These are phyloP conservation scores for Melanomma pulvis-pyrius DNA, from an alignment of 495 filamentous ascomycete species.

Conservation along the genomic window DNA sequence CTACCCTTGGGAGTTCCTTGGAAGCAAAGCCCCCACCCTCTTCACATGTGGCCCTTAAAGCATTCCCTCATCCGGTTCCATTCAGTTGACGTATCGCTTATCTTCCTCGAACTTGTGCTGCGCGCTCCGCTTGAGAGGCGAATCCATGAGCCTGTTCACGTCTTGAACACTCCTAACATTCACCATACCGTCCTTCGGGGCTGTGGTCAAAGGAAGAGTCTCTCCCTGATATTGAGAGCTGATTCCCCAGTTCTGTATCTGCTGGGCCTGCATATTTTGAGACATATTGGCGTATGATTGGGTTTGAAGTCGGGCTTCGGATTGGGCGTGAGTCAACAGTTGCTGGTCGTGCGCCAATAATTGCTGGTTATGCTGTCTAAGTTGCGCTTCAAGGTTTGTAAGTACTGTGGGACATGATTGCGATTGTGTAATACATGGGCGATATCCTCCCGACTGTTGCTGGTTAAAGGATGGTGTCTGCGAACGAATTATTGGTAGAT, in stretches of 20 bases:
- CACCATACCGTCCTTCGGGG: background rate
- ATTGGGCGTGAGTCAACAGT: too few species aligned
- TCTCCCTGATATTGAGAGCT: too few species aligned
- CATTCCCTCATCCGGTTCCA: background rate
- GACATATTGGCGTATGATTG: too few species aligned
- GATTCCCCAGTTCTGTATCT: background rate
- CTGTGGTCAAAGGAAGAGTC: background rate
- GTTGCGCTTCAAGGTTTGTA: too few species aligned
- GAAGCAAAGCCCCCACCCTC: background rate
- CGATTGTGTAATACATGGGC: too few species aligned
- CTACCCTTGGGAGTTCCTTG: background rate
- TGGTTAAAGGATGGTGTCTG: too few species aligned
- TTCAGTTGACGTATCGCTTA: background rate
- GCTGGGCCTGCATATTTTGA: background rate
- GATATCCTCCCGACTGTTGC: too few species aligned
- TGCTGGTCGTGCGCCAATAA: background rate
- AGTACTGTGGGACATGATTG: too few species aligned
- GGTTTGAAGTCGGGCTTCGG: too few species aligned
- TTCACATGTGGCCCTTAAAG: background rate
- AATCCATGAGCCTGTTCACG: background rate
- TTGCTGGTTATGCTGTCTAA: background rate
- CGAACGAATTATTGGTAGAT: too few species aligned
- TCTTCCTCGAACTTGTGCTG: background rate
- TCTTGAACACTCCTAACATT: background rate
- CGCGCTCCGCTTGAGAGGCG: background rate